Percentiles rank a stretch among this genome's conserved stretches.
phyloP scores from a whole-genome alignment of 805 yeast genomes.

The Teunomyces cretensis region DNA sequence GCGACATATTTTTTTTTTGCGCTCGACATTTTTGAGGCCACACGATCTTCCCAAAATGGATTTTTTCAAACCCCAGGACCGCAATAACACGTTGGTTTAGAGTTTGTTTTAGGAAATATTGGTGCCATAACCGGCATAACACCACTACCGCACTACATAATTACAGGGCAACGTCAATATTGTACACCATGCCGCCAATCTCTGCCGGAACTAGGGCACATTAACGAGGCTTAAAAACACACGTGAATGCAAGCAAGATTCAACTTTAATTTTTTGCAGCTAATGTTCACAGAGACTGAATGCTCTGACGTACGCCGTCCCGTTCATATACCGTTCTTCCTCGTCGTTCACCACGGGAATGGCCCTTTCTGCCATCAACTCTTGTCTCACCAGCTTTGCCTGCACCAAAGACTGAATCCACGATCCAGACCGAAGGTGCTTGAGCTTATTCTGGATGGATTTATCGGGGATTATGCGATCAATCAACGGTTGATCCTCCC shows the following conservation, averaged over 20 bases:
- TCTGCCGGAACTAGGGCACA: too few relatives aligned
- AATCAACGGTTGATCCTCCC: slow-evolving; percentile 15
- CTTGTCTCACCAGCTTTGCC: slow-evolving; percentile 26
- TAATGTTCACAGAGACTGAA: slow-evolving; percentile 38
- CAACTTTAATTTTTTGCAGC: neutral
- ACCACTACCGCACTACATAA: too few relatives aligned
- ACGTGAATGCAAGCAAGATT: too few relatives aligned
- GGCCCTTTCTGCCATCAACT: slow-evolving; percentile 34
- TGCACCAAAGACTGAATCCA: slow-evolving; percentile 21
- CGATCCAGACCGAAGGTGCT: slow-evolving; percentile 1
- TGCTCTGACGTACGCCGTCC: slow-evolving; percentile 15
- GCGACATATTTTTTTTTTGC: neutral
- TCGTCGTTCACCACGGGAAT: slow-evolving; percentile 13
- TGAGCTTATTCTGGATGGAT: slow-evolving; percentile 6
- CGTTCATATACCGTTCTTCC: neutral
- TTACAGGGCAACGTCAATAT: too few relatives aligned
- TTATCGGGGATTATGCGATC: slow-evolving; percentile 10
- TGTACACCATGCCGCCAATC: too few relatives aligned
- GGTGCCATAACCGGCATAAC: too few relatives aligned
- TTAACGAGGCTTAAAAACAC: too few relatives aligned
- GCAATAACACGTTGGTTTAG: too few relatives aligned
- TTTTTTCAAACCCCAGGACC: too few relatives aligned
- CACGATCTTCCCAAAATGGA: neutral
- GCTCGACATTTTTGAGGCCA: neutral
- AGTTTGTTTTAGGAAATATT: too few relatives aligned